A percentile compares a stretch with the other conserved stretches of the same genome.
phyloP scores from a whole-genome alignment of 148 eudicot species.

The Camellia lanceoleosa region DNA sequence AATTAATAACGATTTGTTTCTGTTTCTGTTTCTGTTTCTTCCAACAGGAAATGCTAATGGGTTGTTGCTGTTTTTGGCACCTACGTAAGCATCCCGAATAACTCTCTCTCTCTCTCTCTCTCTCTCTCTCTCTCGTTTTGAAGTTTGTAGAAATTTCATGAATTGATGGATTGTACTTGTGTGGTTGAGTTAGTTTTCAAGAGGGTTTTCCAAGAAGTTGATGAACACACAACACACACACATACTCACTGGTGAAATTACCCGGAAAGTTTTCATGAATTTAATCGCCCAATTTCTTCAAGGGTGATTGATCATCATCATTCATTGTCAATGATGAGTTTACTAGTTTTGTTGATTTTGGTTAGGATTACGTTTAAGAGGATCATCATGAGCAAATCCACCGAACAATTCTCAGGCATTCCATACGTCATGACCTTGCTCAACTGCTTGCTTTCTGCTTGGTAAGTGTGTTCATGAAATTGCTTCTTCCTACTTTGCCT shows the following conservation, averaged over 20 bases:
- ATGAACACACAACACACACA: no score
- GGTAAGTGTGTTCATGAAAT: slow-evolving; percentile 30
- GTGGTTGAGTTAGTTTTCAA: no score
- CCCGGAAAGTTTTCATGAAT: no score
- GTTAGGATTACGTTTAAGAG: slow-evolving; percentile 62
- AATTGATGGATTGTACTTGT: no score
- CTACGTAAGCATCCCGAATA: slow-evolving; percentile 27
- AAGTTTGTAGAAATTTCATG: no score
- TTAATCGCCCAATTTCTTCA: no score
- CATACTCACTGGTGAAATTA: no score
- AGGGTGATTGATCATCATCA: no score
- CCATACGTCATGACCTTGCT: slow-evolving; percentile 75
- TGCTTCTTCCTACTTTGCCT: not conserved
- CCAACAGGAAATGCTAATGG: slow-evolving; percentile 22
- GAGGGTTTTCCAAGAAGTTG: no score
- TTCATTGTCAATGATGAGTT: not conserved
- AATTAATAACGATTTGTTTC: no score
- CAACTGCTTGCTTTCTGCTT: slow-evolving; percentile 72
- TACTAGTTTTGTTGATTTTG: not conserved
- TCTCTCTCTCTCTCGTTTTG: no score
- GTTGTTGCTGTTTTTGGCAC: slow-evolving; percentile 28
- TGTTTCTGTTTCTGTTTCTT: not conserved
- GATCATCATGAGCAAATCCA: slow-evolving; percentile 51
- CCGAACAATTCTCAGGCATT: slow-evolving; percentile 75
- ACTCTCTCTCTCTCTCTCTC: not conserved